Base-by-base conservation (phyloP, 2,329 filamentous ascomycete species). In the Penicillium concentricum region DNA sequence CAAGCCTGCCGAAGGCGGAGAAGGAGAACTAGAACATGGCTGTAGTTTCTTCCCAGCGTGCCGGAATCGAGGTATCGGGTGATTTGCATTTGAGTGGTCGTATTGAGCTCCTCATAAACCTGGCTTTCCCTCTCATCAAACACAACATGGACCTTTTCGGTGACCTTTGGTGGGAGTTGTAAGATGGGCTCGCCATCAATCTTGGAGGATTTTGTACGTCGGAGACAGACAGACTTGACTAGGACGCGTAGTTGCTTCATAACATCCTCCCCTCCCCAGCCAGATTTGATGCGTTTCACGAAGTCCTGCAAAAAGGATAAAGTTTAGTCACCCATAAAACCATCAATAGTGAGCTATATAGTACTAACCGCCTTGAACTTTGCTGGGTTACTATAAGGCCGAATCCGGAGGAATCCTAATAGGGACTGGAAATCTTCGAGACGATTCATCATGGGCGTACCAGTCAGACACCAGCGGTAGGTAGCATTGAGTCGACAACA, bases 361-460 rank as follows among this genome's bases (percentile, higher is more conserved):
- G 22, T 22, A 73, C 79, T 69, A 73, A 84, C 81, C 54, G 66
- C 61, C 41, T 81, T 81, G 71, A 95, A 96, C 22, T 77, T 76
- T 0, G 82, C 76, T 76, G 82, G 83, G 15, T 83, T 78, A 64
- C 83, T 84, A 72, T 94, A 96, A 2, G 91, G 91, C 58, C 82
- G 82, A 68, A 95, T 92, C 2, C 82, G 80, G 16, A 96, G 79
- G 67, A 96, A 97, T 2, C 84, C 82, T 43, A 96, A 79, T 20
- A 96, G 76, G 0, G 91, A 89, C 67, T 84, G 92, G 3, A 96
- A 79, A 66, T 97, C 92, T 24, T 84, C 79, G 3, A 93, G 85
- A 13, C 82, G 85, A 65, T 96, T 96, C 88, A 94, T 94, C 88
- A 93, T 92, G 0, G 90, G 90, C 0, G 90, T 94, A 26, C 90